Evolutionary conservation across 768 basidiomycete genomes (phyloP).

Genomic region (Xerocomellus intermedius): DNA sequence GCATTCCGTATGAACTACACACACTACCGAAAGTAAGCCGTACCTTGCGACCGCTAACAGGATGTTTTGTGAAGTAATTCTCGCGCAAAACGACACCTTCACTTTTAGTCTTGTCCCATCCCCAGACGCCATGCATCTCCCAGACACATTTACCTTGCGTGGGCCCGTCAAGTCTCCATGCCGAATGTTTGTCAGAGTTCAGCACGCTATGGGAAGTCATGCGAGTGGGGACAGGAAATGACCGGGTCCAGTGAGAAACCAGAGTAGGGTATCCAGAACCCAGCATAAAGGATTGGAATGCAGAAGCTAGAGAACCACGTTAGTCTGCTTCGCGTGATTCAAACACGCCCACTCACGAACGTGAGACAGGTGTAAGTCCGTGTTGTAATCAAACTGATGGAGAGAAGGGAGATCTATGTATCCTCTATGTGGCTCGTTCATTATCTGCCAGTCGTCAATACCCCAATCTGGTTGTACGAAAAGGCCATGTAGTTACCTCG

Average conservation of each 20-base stretch:
- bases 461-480: not conserved
- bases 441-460: constrained; percentile 50
- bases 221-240: constrained; percentile 86
- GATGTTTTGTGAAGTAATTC: constrained; percentile 79
- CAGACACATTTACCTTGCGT: constrained; percentile 74
- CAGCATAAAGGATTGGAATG: constrained; percentile 88
- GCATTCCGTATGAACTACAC: not conserved
- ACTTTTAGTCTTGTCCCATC: constrained; percentile 67
- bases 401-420: constrained; percentile 83
- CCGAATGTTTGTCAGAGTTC: constrained; percentile 57
- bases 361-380: constrained; percentile 83
- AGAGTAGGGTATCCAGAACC: constrained; percentile 82
- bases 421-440: constrained; percentile 95
- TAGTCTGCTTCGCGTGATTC: not conserved
- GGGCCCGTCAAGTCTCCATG: constrained; percentile 76
- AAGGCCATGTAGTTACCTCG: constrained; percentile 52
- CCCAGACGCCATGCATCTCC: constrained; percentile 94
- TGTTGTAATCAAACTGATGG: constrained; percentile 89
- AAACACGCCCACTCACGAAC: constrained; percentile 53
- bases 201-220: constrained; percentile 55
- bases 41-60: constrained; percentile 61
- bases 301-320: constrained; percentile 52
- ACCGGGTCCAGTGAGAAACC: constrained; percentile 78
- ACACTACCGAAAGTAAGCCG: constrained; percentile 2
- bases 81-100: constrained; percentile 76